Evolutionary conservation across 495 filamentous ascomycete species (phyloP), one percentile per base, ranked within the genome.

Genomic region (Podospora sp.): DNA sequence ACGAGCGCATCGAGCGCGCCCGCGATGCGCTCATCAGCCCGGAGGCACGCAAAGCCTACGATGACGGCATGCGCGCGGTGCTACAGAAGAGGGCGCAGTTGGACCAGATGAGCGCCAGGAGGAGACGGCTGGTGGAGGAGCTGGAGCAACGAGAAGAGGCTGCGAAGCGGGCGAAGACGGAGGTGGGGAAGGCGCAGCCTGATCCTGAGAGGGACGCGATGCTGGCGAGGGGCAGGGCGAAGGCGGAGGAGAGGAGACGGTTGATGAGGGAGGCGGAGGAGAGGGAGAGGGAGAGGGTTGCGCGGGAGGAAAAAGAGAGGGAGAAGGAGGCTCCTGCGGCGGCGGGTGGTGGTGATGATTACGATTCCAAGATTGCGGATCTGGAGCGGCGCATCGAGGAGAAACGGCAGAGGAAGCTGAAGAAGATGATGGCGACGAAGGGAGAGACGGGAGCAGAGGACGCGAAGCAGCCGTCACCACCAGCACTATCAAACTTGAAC

Each of bases 1-100:
- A 81, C 79, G 77, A 82, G 69, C 73, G 77, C 4, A 78, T 83
- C 72, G 80, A 81, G 68, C 76, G 78, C 24, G 80, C 82, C 6
- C 77, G 80, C 68, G 81, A 81, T 66, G 78, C 82, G 53, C 75
- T 84, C 24, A 68, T 76, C 65, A 71, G 71, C 63, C 57, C 73
- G 0, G 77, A 73, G 20, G 78, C 79, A 12, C 77, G 80, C 65
- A 76, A 75, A 6, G 74, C 74, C 46, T 84, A 84, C 74, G 77
- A 81, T 63, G 68, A 65, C 18, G 76, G 75, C 57, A 77, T 81
- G 63, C 75, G 75, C 26, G 82, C 81, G 36, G 71, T 79, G 11
- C 71, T 75, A 49, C 78, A 78, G 56, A 73, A 78, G 68, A 67
- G 75, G 68, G 66, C 66, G 61, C 26, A 72, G 68, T 50, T 72